Evolutionary conservation across 768 basidiomycete genomes (phyloP).

Genomic region (Lyophyllum atratum): DNA sequence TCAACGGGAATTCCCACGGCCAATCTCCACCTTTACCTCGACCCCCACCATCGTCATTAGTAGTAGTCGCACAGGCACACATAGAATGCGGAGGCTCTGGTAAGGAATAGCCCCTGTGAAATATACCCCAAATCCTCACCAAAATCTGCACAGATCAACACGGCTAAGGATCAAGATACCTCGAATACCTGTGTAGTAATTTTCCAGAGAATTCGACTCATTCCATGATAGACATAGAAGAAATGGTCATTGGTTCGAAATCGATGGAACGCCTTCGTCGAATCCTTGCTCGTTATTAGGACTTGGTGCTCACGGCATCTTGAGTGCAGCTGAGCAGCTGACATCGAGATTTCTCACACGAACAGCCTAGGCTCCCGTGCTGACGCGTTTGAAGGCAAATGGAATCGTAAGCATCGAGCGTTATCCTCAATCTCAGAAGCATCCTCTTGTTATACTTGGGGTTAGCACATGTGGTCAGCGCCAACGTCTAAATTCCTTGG

Average conservation of each 20-base stretch:
- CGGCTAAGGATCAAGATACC: no score
- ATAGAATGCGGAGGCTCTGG: no score
- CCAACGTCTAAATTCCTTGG: background rate
- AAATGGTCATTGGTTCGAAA: background rate
- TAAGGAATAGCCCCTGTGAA: no score
- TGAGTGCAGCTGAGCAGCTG: background rate
- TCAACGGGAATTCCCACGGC: no score
- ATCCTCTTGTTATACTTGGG: background rate
- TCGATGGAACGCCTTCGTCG: no score
- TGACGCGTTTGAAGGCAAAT: background rate
- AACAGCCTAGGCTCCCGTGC: background rate
- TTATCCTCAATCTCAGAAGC: background rate
- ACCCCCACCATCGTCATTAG: no score
- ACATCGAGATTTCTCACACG: no score
- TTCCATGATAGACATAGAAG: background rate
- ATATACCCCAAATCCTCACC: no score
- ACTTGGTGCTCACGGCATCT: background rate
- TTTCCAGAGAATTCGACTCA: background rate
- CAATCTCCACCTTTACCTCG: no score
- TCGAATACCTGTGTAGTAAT: no score
- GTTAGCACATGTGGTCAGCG: background rate
- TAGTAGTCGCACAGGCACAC: no score
- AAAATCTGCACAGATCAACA: no score
- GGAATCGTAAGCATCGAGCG: background rate
- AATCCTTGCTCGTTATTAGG: background rate